phyloP scores from a whole-genome alignment of 345 rosid genomes.

The Arabidopsis suecica region DNA sequence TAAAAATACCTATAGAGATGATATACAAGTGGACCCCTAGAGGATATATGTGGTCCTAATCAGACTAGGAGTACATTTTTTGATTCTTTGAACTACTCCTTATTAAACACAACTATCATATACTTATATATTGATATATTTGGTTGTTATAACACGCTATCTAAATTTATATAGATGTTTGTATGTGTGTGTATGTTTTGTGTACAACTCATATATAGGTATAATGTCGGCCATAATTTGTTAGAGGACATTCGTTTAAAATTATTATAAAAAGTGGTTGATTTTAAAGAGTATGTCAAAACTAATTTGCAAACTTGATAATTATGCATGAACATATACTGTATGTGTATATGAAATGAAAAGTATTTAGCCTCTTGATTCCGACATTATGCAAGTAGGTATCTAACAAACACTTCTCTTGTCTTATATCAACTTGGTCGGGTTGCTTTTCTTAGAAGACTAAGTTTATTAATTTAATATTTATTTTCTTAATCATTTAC shows the following conservation, averaged over 20 bases:
- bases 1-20: not conserved
- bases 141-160: conserved; percentile 42
- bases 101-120: conserved; percentile 34
- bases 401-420: conserved; percentile 32
- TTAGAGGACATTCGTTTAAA: conserved; percentile 5
- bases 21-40: conserved; percentile 34
- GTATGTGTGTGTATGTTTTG: conserved; percentile 32
- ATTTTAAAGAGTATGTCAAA: conserved; percentile 17
- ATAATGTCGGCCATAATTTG: conserved; percentile 26
- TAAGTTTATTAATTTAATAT: conserved; percentile 18
- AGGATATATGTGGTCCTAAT: conserved; percentile 34
- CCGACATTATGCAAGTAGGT: conserved; percentile 43
- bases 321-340: not conserved
- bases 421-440: conserved; percentile 42
- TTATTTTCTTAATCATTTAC: conserved; percentile 28
- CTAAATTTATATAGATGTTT: conserved; percentile 26
- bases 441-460: conserved; percentile 40
- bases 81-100: conserved; percentile 43
- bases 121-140: conserved; percentile 3
- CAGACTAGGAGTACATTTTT: conserved; percentile 22
- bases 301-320: conserved; percentile 9
- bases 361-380: conserved; percentile 33
- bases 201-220: conserved; percentile 15
- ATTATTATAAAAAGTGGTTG: conserved; percentile 23
- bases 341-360: not conserved